Conservation (phyloP, 331 rosid genomes). For the Quercus tomentella region DNA sequence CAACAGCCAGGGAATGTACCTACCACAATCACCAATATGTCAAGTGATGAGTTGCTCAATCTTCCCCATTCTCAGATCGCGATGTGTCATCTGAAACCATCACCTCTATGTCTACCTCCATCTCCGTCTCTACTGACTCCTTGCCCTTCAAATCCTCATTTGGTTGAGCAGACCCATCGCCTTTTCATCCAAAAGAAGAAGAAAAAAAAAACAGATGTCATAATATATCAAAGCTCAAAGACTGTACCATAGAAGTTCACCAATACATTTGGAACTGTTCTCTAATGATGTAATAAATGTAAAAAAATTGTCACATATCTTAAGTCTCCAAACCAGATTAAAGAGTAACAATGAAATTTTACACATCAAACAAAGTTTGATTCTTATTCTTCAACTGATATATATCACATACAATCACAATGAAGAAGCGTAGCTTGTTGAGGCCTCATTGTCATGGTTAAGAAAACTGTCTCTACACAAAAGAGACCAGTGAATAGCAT, state of each 20-base stretch:
- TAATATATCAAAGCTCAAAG: not conserved
- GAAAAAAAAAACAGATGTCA: not conserved
- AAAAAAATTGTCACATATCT: not conserved
- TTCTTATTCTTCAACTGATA: not conserved
- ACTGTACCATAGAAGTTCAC: not conserved
- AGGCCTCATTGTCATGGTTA: not conserved
- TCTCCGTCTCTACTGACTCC: conserved; percentile 32
- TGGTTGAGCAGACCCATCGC: not conserved
- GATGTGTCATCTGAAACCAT: conserved; percentile 38
- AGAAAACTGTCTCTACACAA: not conserved
- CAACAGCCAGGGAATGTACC: conserved; percentile 11
- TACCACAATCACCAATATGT: conserved; percentile 38
- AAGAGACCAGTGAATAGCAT: not conserved
- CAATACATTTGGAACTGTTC: not conserved
- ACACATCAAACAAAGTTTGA: too few relatives aligned
- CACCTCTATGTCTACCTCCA: conserved; percentile 45
- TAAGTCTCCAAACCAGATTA: not conserved
- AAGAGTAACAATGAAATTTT: too few relatives aligned
- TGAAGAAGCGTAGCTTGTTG: not conserved
- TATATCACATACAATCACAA: not conserved
- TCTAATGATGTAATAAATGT: not conserved
- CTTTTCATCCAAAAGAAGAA: conserved; percentile 21
- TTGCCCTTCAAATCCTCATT: conserved; percentile 30
- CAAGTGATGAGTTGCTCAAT: conserved; percentile 21
- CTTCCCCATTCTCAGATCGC: conserved; percentile 52